These are phyloP conservation scores for Patellifolia procumbens DNA, from an alignment of 179 eudicot species.

Conservation along the genomic window DNA sequence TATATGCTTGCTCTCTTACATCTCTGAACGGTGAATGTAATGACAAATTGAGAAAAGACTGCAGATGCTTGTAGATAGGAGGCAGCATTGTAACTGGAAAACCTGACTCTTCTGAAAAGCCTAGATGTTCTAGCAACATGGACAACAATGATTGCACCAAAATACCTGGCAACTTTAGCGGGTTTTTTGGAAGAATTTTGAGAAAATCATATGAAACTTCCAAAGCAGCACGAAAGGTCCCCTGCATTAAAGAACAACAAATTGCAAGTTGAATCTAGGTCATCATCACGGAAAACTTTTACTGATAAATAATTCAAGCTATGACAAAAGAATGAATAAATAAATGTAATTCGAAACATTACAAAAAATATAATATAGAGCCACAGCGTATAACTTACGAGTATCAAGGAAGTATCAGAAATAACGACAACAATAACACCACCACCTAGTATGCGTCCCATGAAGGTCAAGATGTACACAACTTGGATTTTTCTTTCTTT, in stretches of 20 bases:
- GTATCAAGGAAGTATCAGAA: neutral
- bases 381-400: neutral
- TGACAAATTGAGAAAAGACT: slow-evolving; percentile 56
- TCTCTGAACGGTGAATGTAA: slow-evolving; percentile 53
- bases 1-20: slow-evolving; percentile 71
- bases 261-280: slow-evolving; percentile 7
- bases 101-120: slow-evolving; percentile 43
- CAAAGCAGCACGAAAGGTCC: slow-evolving; percentile 50
- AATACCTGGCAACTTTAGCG: slow-evolving; percentile 58
- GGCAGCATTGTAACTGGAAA: slow-evolving; percentile 43
- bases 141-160: slow-evolving; percentile 71
- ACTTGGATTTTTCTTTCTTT: no score
- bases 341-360: neutral
- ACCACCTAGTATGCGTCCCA: neutral
- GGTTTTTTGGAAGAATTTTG: slow-evolving; percentile 67
- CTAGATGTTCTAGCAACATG: slow-evolving; percentile 62
- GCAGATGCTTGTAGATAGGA: slow-evolving; percentile 71
- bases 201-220: slow-evolving; percentile 80
- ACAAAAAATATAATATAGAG: neutral
- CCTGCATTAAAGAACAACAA: slow-evolving; percentile 44
- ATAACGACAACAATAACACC: neutral
- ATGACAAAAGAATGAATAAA: neutral
- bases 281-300: slow-evolving; percentile 2
- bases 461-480: neutral
- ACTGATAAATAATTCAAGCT: neutral